Evolutionary conservation across 805 yeast genomes (phyloP), one percentile per base, ranked within the genome.

Genomic region (Yarrowia sp.): DNA sequence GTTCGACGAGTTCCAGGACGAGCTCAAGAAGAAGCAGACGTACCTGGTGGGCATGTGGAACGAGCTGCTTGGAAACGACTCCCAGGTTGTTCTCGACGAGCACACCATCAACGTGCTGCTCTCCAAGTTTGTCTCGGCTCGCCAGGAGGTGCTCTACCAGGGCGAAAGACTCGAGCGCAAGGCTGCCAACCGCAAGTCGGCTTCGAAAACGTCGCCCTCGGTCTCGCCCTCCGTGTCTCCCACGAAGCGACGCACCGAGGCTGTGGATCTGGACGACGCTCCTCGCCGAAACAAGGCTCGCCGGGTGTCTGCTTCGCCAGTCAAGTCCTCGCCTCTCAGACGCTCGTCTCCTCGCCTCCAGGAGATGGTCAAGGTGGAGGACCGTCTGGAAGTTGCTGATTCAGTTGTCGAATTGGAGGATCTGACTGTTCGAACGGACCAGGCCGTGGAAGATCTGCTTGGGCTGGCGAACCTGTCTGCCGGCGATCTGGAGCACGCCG

Each of bases 111-210:
- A 25, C 8, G 2, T 55, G 21, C 29, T 55, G 3, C 12, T 27
- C 7, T 7, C 10, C 18, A 55, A 55, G 47, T 55, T 14, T 38
- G 61, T 55, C n/a, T 55, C 61, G 19, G 9, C 27, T 16, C 61
- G 61, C 14, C 61, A 55, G 36, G 47, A 55, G 4, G 61, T 55
- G 6, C 14, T 25, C 14, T 55, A 31, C 38, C 61, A 55, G 21
- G 47, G 61, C 21, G 2, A 3, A 12, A 36, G 13, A 12, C 47
- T 55, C 10, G 47, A 38, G 13, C 38, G 38, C 9, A 33, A 9
- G 29, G 8, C 29, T 27, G 29, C 42, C n/a, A 36, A 14, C 21
- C 19, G 32, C n/a, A 25, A 19, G 13, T 0, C 21, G 13, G 33
- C 58, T 9, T n/a, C 60, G 2, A 16, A 19, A 24, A 24, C 35